These are phyloP conservation scores for Logfia minima DNA, from an alignment of 129 eudicot species.

Conservation along the genomic window DNA sequence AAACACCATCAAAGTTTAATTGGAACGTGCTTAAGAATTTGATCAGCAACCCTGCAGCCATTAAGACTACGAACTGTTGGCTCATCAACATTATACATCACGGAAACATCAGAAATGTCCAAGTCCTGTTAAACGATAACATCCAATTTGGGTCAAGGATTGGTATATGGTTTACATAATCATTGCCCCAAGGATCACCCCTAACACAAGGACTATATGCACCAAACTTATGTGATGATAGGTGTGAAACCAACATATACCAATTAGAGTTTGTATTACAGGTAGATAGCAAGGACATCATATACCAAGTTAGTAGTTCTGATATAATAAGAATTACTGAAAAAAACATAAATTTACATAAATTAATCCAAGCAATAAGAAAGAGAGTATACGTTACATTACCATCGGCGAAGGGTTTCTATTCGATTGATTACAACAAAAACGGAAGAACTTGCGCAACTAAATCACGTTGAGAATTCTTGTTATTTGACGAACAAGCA, in stretches of 20 bases:
- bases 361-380: too few species aligned
- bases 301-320: not conserved
- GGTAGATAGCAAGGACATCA: not conserved
- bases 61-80: slow-evolving; percentile 88
- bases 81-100: slow-evolving; percentile 79
- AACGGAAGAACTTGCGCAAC: too few species aligned
- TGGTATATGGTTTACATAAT: not conserved
- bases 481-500: too few species aligned
- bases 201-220: not conserved
- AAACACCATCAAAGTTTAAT: too few species aligned
- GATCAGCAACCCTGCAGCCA: slow-evolving; percentile 97
- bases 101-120: slow-evolving; percentile 77
- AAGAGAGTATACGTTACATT: too few species aligned
- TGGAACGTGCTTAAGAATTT: slow-evolving; percentile 95
- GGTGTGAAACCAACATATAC: not conserved
- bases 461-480: too few species aligned
- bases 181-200: too few species aligned
- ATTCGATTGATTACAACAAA: too few species aligned
- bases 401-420: too few species aligned
- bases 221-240: not conserved
- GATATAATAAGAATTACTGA: too few species aligned
- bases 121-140: slow-evolving; percentile 54
- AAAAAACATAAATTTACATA: too few species aligned
- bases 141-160: not conserved
- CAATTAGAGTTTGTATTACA: not conserved